Evolutionary conservation across 1,284 basidiomycete genomes (phyloP).

Genomic region (Caloboletus inedulis): DNA sequence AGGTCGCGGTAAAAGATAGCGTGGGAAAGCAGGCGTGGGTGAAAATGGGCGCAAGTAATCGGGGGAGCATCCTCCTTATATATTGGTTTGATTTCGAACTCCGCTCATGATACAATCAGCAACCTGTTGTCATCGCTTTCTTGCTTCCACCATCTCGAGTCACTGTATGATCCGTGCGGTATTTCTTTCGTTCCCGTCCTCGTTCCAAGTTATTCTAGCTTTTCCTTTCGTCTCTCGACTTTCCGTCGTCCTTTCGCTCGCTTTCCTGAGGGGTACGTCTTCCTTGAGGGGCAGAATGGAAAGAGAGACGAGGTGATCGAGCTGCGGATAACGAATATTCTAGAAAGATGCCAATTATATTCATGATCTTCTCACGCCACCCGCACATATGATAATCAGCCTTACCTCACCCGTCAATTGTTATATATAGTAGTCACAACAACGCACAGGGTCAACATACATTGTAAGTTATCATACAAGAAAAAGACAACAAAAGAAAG

Average conservation of each 20-base stretch:
- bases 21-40: constrained; percentile 33
- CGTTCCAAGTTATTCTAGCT: not conserved
- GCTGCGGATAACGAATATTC: constrained; percentile 24
- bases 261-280: not conserved
- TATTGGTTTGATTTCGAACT: constrained; percentile 29
- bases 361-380: constrained; percentile 7
- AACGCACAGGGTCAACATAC: not conserved
- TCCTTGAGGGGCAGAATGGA: not conserved
- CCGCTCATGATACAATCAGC: constrained; percentile 27
- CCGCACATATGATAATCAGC: constrained; percentile 4
- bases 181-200: not conserved
- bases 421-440: not conserved
- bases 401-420: not conserved
- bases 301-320: not conserved
- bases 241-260: not conserved
- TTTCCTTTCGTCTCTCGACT: not conserved
- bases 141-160: constrained; percentile 24
- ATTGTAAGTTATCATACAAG: constrained; percentile 9
- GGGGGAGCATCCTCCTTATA: constrained; percentile 25
- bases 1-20: constrained; percentile 21
- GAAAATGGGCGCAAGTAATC: constrained; percentile 19
- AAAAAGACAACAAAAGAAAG: not conserved
- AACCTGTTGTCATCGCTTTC: constrained; percentile 14
- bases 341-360: constrained; percentile 24
- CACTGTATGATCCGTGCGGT: constrained; percentile 14